Conservation (phyloP, 257 asterid species). For the Asclepias syriaca region DNA sequence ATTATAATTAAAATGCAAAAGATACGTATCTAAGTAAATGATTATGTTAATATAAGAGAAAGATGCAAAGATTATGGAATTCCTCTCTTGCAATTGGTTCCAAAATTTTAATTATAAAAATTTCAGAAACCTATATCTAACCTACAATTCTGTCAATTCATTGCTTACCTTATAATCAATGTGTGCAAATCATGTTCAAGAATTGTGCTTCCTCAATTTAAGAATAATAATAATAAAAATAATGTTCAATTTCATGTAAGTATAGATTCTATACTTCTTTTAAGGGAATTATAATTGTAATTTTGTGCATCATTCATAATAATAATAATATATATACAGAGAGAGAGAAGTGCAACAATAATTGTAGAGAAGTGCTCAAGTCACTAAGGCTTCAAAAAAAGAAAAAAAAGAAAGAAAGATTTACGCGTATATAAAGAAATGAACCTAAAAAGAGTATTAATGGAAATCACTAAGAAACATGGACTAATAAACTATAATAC, state of each 20-base stretch:
- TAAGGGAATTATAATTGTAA: too few species aligned
- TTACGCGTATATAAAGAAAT: not conserved
- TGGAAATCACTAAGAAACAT: not conserved
- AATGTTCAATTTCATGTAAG: too few species aligned
- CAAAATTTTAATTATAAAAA: too few species aligned
- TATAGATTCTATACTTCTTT: too few species aligned
- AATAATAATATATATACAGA: too few species aligned
- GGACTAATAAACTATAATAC: too few species aligned
- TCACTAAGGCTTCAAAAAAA: not conserved
- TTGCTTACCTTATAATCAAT: not conserved
- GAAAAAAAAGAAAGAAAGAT: not conserved
- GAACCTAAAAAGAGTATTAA: not conserved
- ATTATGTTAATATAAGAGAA: not conserved
- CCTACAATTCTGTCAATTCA: not conserved
- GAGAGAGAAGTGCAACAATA: not conserved
- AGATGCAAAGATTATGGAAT: not conserved
- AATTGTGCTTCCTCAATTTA: not conserved
- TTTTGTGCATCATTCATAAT: too few species aligned
- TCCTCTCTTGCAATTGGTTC: not conserved
- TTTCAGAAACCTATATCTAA: not conserved
- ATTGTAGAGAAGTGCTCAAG: conserved; percentile 8
- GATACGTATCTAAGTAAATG: conserved; percentile 1
- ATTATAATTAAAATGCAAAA: not conserved
- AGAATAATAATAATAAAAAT: not conserved
- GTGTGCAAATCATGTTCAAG: not conserved